Evolutionary conservation across 129 eudicot genomes (phyloP), one percentile per base, ranked within the genome.

Genomic region (Arctium lappa): DNA sequence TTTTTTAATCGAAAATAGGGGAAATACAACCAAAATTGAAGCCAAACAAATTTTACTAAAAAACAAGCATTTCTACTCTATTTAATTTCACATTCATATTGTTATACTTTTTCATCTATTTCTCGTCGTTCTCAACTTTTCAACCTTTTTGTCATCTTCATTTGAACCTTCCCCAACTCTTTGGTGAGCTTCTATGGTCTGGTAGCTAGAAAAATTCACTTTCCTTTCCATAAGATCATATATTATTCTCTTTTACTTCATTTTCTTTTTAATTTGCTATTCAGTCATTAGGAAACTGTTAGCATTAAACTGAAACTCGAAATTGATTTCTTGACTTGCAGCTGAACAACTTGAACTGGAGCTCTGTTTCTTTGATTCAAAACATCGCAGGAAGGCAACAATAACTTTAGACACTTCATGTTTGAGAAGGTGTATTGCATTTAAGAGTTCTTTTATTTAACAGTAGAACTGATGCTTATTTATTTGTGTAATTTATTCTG

Each of bases 401-500:
- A 18, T 93, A 69, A 91, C 88, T 46, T 85, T 93, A 31, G 90
- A 93, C 82, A 65, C 81, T 78, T 87, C 97, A 38, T 91, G 98
- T 85, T 86, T 93, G 74, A 86, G 84, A 77, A 76, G 98, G 98
- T 81, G 33, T 15, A 36, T 48, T 8, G 3, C 72, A 53, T 86
- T 8, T 68, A 53, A 16, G 27, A 42, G 12, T 83, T 76, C 6
- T 9, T 70, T 32, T 13, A 65, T 31, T 46, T 75, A 62, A 27
- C 72, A 63, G 8, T 77, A 56, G 31, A 34, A 37, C 22, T 16
- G 12, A 31, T 40, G 34, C 79, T 44, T 29, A 31, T 27, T 65
- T 33, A 31, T 13, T 30, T 36, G 6, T 62, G 13, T 36, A 11
- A 11, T 56, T 71, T 9, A 3, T 56, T 56, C 66, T 56, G 66